Evolutionary conservation across 768 basidiomycete genomes (phyloP).

Genomic region (Xerocomellus dryophilus): DNA sequence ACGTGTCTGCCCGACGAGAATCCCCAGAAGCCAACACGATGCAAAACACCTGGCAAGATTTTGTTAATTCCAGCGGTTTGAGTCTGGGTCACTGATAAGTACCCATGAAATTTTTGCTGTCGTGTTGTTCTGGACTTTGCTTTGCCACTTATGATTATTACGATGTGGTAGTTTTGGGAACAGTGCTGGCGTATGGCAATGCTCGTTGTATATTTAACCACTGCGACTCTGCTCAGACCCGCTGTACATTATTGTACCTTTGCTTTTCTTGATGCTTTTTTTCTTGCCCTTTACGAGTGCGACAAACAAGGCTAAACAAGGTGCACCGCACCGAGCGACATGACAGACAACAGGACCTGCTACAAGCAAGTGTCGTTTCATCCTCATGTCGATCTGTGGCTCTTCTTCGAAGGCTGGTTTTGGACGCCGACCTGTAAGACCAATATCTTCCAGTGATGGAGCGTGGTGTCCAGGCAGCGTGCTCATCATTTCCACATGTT

Average conservation of each 20-base stretch:
- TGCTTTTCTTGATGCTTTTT: conserved; percentile 14
- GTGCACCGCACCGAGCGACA: conserved; percentile 2
- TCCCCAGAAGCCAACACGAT: conserved; percentile 58
- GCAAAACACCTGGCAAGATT: conserved; percentile 63
- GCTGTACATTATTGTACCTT: conserved; percentile 17
- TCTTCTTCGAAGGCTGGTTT: conserved; percentile 53
- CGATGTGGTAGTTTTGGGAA: conserved; percentile 9
- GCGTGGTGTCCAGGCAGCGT: conserved; percentile 8
- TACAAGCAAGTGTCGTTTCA: conserved; percentile 1
- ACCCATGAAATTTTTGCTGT: background rate
- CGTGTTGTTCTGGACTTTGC: background rate
- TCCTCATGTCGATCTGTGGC: conserved; percentile 56
- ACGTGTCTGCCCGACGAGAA: conserved; percentile 35
- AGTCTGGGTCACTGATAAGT: conserved; percentile 13
- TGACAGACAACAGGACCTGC: background rate
- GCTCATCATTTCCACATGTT: conserved; percentile 16
- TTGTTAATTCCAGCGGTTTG: conserved; percentile 40
- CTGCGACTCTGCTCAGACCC: conserved; percentile 1
- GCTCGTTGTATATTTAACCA: conserved; percentile 20
- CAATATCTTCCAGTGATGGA: background rate
- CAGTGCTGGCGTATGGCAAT: conserved; percentile 5
- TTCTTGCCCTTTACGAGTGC: background rate
- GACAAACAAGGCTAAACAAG: conserved; percentile 26
- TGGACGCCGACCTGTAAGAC: conserved; percentile 39
- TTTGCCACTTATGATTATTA: conserved; percentile 9